These are phyloP conservation scores for Xylariaceae sp. DNA, from an alignment of 2,329 filamentous ascomycete species.

Conservation along the genomic window DNA sequence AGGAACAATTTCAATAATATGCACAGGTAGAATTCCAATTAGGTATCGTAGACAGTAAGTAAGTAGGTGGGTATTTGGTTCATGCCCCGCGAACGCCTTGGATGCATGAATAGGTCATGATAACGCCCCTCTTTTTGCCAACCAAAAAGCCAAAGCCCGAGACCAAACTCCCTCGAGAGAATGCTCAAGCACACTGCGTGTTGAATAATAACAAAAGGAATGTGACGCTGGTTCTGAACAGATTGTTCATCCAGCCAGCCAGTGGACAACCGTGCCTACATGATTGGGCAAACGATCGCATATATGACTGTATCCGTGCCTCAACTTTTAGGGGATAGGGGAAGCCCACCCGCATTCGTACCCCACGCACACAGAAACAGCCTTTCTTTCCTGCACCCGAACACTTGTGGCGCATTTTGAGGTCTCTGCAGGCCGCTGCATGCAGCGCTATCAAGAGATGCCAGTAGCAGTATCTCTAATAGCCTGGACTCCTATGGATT, in stretches of 20 bases:
- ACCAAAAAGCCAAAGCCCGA: not conserved
- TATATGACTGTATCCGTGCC: not conserved
- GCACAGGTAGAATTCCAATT: slow-evolving; percentile 10
- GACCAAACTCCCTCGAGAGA: not conserved
- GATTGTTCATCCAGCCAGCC: too few relatives aligned
- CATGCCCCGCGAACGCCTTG: slow-evolving; percentile 14
- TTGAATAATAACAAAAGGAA: too few relatives aligned
- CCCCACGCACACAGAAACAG: too few relatives aligned
- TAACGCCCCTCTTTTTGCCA: slow-evolving; percentile 7
- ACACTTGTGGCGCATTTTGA: not conserved
- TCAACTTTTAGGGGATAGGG: not conserved
- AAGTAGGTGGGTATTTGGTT: slow-evolving; percentile 25
- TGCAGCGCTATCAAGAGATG: not conserved
- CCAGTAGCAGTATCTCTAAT: not conserved
- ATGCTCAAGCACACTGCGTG: not conserved
- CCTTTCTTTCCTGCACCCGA: not conserved
- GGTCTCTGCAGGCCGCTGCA: not conserved
- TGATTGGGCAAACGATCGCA: not conserved
- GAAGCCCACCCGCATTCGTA: too few relatives aligned
- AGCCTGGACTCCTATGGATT: not conserved
- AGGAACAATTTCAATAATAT: not conserved
- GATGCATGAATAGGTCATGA: slow-evolving; percentile 22
- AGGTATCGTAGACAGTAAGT: slow-evolving; percentile 22
- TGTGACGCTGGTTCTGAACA: too few relatives aligned
- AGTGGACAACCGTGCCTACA: too few relatives aligned